Base-by-base conservation (phyloP, 2,329 filamentous ascomycete species). In the Exophiala spinifera region DNA sequence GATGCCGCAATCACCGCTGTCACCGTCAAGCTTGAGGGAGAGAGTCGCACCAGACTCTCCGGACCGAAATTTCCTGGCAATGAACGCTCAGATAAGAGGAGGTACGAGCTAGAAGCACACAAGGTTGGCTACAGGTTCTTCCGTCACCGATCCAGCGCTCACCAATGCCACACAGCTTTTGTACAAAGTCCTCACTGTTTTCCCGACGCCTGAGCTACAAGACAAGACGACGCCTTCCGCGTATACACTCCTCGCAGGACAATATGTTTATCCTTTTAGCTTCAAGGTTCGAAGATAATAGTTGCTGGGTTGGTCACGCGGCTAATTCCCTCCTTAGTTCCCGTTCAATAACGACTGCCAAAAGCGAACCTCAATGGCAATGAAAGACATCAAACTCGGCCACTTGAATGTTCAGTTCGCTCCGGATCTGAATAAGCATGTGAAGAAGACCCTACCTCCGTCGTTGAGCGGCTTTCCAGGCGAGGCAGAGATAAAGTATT, bases 401-500 rank as follows among this genome's bases (percentile, higher is more conserved):
- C 73, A 74, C 19, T 61, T 77, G 51, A 73, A 71, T 53, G 65
- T 77, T 3, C 74, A 77, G 55, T 69, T 76, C 60, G 71, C 71
- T 20, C 69, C 69, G 47, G 73, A 75, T 55, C 70, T 66, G 7
- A 68, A 70, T 51, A 75, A 74, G 44, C 94, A 99, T 74, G 83
- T 94, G 60, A 94, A 88, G 66, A 84, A 85, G 63, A 95, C 91
- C 0, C 77, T 99, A 10, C 94, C 94, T 4, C 94, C 94, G 0
- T 95, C 91, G 3, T 75, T 97, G 50, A 88, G 82, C n/a, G 90
- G 89, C 2, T 91, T 94, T 62, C 89, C 89, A 0, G 87, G 86
- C 28, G 84, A 91, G 70, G 92, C 91, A 19, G 91, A 96, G 71
- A 91, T 97, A 56, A 82, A 86, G 63, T 99, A 99, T 72, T 99